Evolutionary conservation across 192 early-diverging fungal genomes (phyloP).

Genomic region (Backusella circina): DNA sequence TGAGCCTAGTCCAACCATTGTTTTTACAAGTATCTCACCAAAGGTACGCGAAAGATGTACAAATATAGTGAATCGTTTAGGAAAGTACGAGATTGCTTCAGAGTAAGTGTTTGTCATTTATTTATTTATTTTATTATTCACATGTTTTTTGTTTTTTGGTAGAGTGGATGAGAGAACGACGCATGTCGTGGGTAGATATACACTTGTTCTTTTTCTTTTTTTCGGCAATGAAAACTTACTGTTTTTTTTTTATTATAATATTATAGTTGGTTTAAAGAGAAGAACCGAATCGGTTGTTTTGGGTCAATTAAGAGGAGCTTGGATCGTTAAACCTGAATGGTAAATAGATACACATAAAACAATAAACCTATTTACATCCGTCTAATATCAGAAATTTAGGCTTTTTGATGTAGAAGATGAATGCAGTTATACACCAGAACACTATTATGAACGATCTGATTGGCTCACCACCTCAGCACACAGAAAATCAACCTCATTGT

Average conservation of each 20-base stretch:
- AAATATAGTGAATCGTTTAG: background rate
- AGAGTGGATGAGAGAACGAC: slow-evolving; percentile 20
- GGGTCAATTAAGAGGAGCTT: background rate
- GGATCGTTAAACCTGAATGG: background rate
- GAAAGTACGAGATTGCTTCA: background rate
- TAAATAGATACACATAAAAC: background rate
- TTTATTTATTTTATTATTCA: background rate
- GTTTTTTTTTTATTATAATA: background rate
- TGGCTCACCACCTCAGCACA: background rate
- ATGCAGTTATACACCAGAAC: background rate
- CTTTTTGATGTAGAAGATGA: background rate
- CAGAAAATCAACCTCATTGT: background rate
- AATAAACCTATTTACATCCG: background rate
- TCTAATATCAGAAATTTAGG: background rate
- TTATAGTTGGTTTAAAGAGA: slow-evolving; percentile 8
- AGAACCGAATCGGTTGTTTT: slow-evolving; percentile 1
- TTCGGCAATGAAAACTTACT: background rate
- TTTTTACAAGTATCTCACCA: background rate
- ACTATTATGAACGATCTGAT: background rate
- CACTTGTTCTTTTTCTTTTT: background rate
- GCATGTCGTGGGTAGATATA: slow-evolving; percentile 22
- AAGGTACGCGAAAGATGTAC: background rate
- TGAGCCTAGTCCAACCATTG: background rate
- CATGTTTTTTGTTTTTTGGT: background rate
- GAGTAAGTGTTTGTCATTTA: background rate